Evolutionary conservation across 768 basidiomycete genomes (phyloP).

Genomic region (Termitomyces sp.): DNA sequence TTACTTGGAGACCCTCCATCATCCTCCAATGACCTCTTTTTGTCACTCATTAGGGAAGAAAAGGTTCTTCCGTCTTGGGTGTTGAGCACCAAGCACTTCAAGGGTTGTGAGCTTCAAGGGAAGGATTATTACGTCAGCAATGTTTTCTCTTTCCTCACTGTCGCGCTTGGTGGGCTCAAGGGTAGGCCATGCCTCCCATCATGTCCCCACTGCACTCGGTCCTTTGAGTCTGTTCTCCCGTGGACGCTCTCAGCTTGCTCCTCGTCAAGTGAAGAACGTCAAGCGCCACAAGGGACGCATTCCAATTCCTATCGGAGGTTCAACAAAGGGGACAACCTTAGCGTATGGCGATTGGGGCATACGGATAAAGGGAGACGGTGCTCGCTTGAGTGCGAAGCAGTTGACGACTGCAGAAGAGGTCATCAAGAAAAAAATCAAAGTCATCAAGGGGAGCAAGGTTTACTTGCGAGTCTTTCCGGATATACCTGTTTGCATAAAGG

Average conservation of each 20-base stretch:
- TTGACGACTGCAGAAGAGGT: conserved; percentile 83
- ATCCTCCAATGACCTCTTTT: conserved; percentile 56
- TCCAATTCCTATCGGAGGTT: conserved; percentile 84
- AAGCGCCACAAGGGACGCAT: conserved; percentile 90
- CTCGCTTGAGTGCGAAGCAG: conserved; percentile 84
- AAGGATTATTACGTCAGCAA: conserved; percentile 20
- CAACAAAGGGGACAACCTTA: conserved; percentile 88
- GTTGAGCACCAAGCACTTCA: not conserved
- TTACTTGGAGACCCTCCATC: conserved; percentile 39
- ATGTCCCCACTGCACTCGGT: conserved; percentile 21
- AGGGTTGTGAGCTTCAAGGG: not conserved
- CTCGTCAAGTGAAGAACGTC: conserved; percentile 75
- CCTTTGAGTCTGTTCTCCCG: conserved; percentile 35
- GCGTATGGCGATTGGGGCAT: conserved; percentile 92
- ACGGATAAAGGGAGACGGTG: conserved; percentile 77
- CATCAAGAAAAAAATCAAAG: conserved; percentile 84
- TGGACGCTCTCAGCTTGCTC: conserved; percentile 67
- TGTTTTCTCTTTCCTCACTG: conserved; percentile 41
- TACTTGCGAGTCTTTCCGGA: conserved; percentile 93
- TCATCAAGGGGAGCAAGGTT: conserved; percentile 83
- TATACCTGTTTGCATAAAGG: conserved; percentile 96
- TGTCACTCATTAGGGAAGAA: conserved; percentile 51
- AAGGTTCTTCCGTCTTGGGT: not conserved
- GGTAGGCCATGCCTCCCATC: conserved; percentile 15
- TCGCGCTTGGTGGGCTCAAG: conserved; percentile 23